Evolutionary conservation across 176 grass and related monocot genomes (phyloP).

Genomic region (Zea mays): DNA sequence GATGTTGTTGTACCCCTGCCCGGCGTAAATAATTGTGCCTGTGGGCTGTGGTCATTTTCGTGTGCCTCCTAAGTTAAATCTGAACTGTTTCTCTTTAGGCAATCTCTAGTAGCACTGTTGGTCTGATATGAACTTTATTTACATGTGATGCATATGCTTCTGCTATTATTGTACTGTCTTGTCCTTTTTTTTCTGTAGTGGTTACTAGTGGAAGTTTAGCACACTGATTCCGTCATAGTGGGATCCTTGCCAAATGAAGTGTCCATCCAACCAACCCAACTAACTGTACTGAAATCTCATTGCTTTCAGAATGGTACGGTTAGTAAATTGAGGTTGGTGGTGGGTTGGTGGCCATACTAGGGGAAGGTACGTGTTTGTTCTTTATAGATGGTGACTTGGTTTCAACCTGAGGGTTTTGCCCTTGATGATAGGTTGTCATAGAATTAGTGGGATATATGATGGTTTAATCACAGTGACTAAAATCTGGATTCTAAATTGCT

Average conservation of each 20-base stretch:
- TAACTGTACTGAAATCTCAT: conserved; percentile 16
- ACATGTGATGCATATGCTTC: not conserved
- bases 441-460: not conserved
- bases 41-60: not conserved
- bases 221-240: not conserved
- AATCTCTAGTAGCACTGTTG: not conserved
- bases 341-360: not conserved
- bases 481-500: conserved; percentile 11
- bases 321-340: conserved; percentile 25
- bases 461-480: not conserved
- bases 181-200: not conserved
- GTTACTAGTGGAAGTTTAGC: conserved; percentile 10
- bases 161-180: not conserved
- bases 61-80: not conserved
- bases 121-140: not conserved
- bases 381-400: conserved; percentile 26
- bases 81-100: not conserved
- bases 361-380: conserved; percentile 24
- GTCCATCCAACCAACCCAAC: conserved; percentile 16
- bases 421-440: not conserved
- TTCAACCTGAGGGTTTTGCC: not conserved
- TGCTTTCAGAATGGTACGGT: conserved; percentile 8
- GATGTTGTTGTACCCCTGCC: not conserved
- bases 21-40: not conserved
- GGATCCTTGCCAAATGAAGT: conserved; percentile 8